Conservation (phyloP, 1,139 yeast species). For the Yamadazyma mexicana region DNA sequence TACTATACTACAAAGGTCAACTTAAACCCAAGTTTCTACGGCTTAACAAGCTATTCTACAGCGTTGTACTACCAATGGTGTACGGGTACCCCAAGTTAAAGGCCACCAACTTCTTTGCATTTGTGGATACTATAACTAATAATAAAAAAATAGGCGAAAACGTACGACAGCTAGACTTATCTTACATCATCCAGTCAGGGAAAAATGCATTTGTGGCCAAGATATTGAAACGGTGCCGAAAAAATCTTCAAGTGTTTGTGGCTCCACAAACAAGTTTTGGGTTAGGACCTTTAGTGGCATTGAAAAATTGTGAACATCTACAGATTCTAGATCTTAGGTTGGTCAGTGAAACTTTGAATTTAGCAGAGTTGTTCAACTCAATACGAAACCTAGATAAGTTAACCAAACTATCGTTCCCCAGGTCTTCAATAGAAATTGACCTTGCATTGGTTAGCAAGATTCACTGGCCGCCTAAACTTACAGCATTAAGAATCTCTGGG, state of each 20-base stretch:
- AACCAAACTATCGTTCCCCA: conserved; percentile 81
- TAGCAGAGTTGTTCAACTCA: conserved; percentile 75
- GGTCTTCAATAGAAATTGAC: conserved; percentile 79
- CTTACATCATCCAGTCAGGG: conserved; percentile 86
- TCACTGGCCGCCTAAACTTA: conserved; percentile 77
- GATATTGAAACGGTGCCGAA: conserved; percentile 71
- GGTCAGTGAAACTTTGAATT: conserved; percentile 86
- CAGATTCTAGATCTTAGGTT: conserved; percentile 75
- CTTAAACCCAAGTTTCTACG: conserved; percentile 54
- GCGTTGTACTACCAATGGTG: conserved; percentile 57
- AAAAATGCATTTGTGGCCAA: conserved; percentile 88
- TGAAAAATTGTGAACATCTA: conserved; percentile 66
- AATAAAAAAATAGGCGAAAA: conserved; percentile 43
- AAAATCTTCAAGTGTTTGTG: conserved; percentile 61
- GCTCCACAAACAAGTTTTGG: conserved; percentile 98
- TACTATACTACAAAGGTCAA: conserved; percentile 31
- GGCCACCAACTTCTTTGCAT: conserved; percentile 66
- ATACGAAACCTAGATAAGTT: conserved; percentile 61
- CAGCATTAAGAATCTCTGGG: conserved; percentile 78
- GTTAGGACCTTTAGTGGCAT: conserved; percentile 76
- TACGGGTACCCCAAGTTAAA: conserved; percentile 63
- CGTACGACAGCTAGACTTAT: conserved; percentile 62
- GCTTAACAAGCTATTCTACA: conserved; percentile 63
- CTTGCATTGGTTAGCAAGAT: conserved; percentile 45
- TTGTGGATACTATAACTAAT: conserved; percentile 66